Evolutionary conservation across 176 grass and related monocot genomes (phyloP).

Genomic region (Musa beccarii): DNA sequence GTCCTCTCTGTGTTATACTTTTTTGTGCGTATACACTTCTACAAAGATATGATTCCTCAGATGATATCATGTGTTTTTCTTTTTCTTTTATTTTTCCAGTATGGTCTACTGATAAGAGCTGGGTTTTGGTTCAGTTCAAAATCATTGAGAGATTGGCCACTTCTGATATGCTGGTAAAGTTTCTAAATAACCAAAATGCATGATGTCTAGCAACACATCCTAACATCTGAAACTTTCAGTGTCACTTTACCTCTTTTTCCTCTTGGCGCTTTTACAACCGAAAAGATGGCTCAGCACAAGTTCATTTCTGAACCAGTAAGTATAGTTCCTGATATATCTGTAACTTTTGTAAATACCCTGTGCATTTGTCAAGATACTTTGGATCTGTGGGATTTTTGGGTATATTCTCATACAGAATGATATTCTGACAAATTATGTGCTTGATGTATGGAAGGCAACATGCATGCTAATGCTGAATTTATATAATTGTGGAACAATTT

Average conservation of each 20-base stretch:
- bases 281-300: conserved; percentile 61
- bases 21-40: conserved; percentile 3
- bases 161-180: conserved; percentile 92
- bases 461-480: background rate
- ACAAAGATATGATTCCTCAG: no score
- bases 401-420: background rate
- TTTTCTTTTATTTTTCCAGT: conserved; percentile 48
- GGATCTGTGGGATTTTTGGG: background rate
- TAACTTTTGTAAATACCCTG: background rate
- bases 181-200: conserved; percentile 9
- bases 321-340: conserved; percentile 6
- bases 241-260: conserved; percentile 69
- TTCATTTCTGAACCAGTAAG: conserved; percentile 55
- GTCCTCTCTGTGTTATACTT: background rate
- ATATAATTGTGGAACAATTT: background rate
- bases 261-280: conserved; percentile 45
- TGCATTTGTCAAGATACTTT: background rate
- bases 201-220: conserved; percentile 9
- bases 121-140: conserved; percentile 94
- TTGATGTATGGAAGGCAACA: background rate
- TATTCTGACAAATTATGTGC: background rate
- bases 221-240: conserved; percentile 32
- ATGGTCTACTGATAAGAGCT: conserved; percentile 85
- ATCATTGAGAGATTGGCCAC: conserved; percentile 82
- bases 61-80: background rate